Percentiles rank a stretch among this genome's conserved stretches.
Evolutionary conservation across 371 early-diverging fungal species (phyloP).

Genomic region (Mucor saturninus): DNA sequence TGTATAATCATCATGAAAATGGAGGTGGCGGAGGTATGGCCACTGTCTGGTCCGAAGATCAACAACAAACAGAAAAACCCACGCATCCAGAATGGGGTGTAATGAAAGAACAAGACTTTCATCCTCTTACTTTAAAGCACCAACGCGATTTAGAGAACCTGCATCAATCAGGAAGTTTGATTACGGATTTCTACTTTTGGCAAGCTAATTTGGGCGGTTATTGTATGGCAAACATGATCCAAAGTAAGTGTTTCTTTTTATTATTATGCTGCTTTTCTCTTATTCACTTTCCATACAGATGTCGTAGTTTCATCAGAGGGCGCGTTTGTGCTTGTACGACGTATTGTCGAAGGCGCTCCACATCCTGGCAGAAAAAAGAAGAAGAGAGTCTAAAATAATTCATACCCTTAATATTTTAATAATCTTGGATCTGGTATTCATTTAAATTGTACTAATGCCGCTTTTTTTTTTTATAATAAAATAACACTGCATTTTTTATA

Average conservation of each 20-base stretch:
- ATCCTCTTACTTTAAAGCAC: slow-evolving; percentile 49
- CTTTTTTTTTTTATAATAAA: background rate
- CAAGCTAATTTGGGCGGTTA: slow-evolving; percentile 57
- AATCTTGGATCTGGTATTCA: slow-evolving; percentile 1
- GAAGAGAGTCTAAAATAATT: slow-evolving; percentile 19
- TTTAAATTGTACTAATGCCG: background rate
- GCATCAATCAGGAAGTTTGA: slow-evolving; percentile 30
- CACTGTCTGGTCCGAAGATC: slow-evolving; percentile 16
- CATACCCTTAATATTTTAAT: background rate
- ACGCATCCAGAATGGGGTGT: slow-evolving; percentile 56
- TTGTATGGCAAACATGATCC: slow-evolving; percentile 56
- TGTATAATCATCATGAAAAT: background rate
- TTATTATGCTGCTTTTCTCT: background rate
- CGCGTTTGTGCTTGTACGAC: slow-evolving; percentile 42
- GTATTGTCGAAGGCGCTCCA: slow-evolving; percentile 51
- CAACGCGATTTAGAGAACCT: slow-evolving; percentile 50
- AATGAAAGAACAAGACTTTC: slow-evolving; percentile 50
- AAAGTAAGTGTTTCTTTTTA: slow-evolving; percentile 33
- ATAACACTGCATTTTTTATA: background rate
- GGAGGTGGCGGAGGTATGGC: slow-evolving; percentile 13
- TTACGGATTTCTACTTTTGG: slow-evolving; percentile 56
- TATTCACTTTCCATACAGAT: slow-evolving; percentile 13
- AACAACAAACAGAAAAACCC: background rate
- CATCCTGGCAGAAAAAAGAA: slow-evolving; percentile 54
- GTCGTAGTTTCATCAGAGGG: slow-evolving; percentile 50